Conservation (phyloP, 2,329 filamentous ascomycete species). For the Didymella glomerata region DNA sequence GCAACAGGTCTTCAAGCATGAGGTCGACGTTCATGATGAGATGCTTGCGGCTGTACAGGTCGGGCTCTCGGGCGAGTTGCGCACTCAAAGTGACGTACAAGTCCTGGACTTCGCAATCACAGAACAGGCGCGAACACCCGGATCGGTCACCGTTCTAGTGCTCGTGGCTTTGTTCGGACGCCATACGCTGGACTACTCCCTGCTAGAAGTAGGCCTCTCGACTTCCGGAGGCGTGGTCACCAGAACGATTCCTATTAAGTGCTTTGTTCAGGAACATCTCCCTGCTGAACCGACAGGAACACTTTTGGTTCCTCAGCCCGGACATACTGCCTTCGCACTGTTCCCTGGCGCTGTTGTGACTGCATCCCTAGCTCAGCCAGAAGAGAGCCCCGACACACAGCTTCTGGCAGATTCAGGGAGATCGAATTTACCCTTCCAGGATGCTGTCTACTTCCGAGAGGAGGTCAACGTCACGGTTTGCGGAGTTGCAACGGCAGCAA, state of each 20-base stretch:
- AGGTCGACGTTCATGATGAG: conserved; percentile 73
- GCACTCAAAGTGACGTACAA: conserved; percentile 68
- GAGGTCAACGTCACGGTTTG: conserved; percentile 60
- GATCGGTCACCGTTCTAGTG: conserved; percentile 37
- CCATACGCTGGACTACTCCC: conserved; percentile 66
- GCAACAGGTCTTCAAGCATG: conserved; percentile 76
- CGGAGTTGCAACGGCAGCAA: conserved; percentile 59
- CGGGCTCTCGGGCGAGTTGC: conserved; percentile 58
- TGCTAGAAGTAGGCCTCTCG: conserved; percentile 75
- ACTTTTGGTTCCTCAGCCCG: conserved; percentile 80
- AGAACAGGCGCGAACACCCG: conserved; percentile 48
- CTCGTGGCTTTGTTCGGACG: conserved; percentile 45
- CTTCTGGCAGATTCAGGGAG: conserved; percentile 60
- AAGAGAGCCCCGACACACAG: conserved; percentile 78
- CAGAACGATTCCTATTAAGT: conserved; percentile 71
- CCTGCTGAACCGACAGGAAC: conserved; percentile 49
- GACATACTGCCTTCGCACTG: conserved; percentile 80
- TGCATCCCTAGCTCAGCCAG: conserved; percentile 72
- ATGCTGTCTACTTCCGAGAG: conserved; percentile 79
- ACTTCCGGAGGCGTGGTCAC: conserved; percentile 64
- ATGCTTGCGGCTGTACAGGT: conserved; percentile 70
- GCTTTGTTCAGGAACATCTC: conserved; percentile 55
- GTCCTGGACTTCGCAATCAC: conserved; percentile 82
- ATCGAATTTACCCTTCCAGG: conserved; percentile 72
- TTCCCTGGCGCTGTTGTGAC: conserved; percentile 82